Evolutionary conservation across 257 asterid genomes (phyloP), one percentile per base, ranked within the genome.

Genomic region (Solanum virginianum): DNA sequence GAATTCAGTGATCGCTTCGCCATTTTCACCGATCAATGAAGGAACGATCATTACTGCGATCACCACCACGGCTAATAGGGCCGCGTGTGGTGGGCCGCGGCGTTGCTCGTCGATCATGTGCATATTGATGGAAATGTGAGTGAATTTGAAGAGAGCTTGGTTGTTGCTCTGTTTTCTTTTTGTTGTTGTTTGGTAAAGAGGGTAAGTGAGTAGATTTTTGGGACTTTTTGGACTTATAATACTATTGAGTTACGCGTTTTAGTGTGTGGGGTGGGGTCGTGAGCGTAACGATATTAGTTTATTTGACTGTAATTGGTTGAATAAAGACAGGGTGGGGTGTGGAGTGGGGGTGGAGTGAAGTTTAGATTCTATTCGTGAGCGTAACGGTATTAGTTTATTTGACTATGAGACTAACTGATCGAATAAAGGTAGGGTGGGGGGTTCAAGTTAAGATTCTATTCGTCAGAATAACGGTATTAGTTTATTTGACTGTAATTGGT

Each of bases 1-100:
- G 93, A 93, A 94, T 8, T 90, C 98, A 0, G 99, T 94, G 0
- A 94, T 18, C 10, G 97, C 99, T 88, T 94, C 98, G 20, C 98
- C 98, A 54, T 92, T 92, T 87, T 96, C 98, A 7, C 97, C 98
- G 8, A 96, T 80, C 0, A 94, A 72, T 4, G 91, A 84, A 2
- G 99, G 98, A 16, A 89, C 92, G 36, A 92, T 87, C 83, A 96
- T 32, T 62, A 94, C 94, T 26, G 89, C 56, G 18, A 91, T 92
- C 26, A 94, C 98, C 55, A 93, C 98, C 82, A 59, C 95, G 20
- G 92, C 98, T 16, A 94, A 70, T 20, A 96, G 90, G 75, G 88
- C 89, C 12, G 89, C 98, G 88, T 96, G 97, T 7, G 98, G 98
- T 15, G 98, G 87, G 0, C 98, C 98, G 10, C 86, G 97, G 68